Evolutionary conservation across 192 early-diverging fungal species (phyloP), one percentile per base, ranked within the genome.

Genomic region (Coemansia sp.): DNA sequence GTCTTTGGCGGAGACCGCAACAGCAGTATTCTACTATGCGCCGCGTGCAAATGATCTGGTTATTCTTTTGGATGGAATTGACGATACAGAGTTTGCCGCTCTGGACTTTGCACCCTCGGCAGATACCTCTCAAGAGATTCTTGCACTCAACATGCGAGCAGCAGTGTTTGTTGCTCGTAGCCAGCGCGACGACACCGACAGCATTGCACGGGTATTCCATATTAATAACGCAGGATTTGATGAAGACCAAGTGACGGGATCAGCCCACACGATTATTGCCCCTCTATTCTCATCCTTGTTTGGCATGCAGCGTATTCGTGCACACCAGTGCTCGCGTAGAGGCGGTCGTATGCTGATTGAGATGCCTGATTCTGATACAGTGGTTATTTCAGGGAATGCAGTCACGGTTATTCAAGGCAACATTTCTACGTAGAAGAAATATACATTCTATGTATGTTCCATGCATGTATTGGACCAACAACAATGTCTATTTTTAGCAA

Each of bases 191-290:
- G 4, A 60, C 37, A 4, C 43, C 5, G 71, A 78, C 48, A 70
- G 66, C 21, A 9, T 74, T 15, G 25, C 67, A 17, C 70, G 80
- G 9, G 65, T 82, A 5, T 82, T 82, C 39, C 38, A 41, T 32
- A 41, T 62, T 6, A 17, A 11, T 4, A n/a, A 56, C 21, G 21
- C 32, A 7, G 23, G 14, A 5, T 8, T 58, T 1, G 56, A 37
- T 6, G 81, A 82, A 43, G 81, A 82, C 41, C 70, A 69, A 45
- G 74, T 70, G 17, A 75, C 67, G 3, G 79, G 72, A 22, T 73
- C 72, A 9, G 65, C 66, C 10, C 65, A 73, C 25, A 67, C 65
- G 2, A 37, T 62, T 14, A 58, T 73, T 23, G 72, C 62, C 4
- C 61, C 66, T 10, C 22, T 74, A 19, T 69, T 66, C 14, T 22